Base-by-base conservation (phyloP, 768 basidiomycete species). In the Hydnomerulius pinastri region DNA sequence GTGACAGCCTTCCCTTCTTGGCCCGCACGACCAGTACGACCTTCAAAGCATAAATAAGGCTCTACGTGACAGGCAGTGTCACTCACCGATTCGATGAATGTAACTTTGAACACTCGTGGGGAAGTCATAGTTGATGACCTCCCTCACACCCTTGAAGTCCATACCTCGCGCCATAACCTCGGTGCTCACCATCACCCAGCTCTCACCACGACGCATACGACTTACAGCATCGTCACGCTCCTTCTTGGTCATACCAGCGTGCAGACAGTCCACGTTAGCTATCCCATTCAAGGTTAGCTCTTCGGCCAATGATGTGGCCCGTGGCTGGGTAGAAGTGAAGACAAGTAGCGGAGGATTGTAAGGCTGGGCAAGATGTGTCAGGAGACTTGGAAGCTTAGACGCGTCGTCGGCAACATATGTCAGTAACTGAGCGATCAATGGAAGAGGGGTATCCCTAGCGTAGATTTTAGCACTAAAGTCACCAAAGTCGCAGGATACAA, bases 131-230 rank as follows among this genome's bases (percentile, higher is more conserved):
- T 98, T 99, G 64, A 98, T 87, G 9, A 99, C 94, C 63, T 98
- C 90, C 51, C 85, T 77, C 44, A 96, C 83, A 9, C 95, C 94
- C 67, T 87, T 90, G 75, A 99, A 98, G 65, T 98, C 97, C 87
- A 99, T 94, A 3, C 97, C 97, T 58, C 97, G 81, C 20, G 92
- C 93, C 91, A 98, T 90, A 43, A 98, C 90, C 67, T 99, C 97
- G 20, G 97, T 99, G 57, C 87, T 91, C 39, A 99, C 81, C 81
- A 98, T 82, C 28, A 95, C 83, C 97, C 97, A 98, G 53, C 91
- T 88, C 64, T 91, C 82, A 0, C 95, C 97, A 59, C 77, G 78
- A 23, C 91, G 85, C 86, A 99, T 96, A 28, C 87, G 81, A 33
- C 77, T 75, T 9, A 97, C 78, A 15, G 89, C 84, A 61, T 94